A percentile compares a stretch with the other conserved stretches of the same genome.
Evolutionary conservation across 75 land plant species (phyloP).

Genomic region (Cupressus sempervirens): DNA sequence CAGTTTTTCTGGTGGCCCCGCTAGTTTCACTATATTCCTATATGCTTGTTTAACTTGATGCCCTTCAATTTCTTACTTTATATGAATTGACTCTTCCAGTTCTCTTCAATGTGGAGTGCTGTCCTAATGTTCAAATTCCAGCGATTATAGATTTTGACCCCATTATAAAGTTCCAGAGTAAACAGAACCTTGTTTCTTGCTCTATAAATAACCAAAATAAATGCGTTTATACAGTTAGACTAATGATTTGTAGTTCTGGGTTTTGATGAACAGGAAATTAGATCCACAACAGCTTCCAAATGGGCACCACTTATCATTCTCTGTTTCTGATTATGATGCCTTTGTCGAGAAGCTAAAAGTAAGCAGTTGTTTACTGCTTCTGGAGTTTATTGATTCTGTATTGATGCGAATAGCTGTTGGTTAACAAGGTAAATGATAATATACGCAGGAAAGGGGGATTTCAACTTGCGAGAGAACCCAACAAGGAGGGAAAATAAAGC

Average conservation of each 20-base stretch:
- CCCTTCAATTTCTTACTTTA: too few relatives aligned
- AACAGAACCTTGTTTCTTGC: not conserved
- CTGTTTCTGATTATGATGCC: constrained; percentile 63
- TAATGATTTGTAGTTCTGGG: not conserved
- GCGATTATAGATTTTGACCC: not conserved
- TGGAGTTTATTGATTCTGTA: not conserved
- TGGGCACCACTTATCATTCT: constrained; percentile 73
- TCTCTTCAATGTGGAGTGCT: not conserved
- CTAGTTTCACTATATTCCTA: too few relatives aligned
- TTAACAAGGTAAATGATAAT: not conserved
- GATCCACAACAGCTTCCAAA: constrained; percentile 44
- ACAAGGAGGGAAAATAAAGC: constrained; percentile 77
- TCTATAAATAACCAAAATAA: not conserved
- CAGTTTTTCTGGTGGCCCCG: too few relatives aligned
- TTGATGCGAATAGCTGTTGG: not conserved
- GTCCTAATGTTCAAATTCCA: not conserved
- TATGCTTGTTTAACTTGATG: too few relatives aligned
- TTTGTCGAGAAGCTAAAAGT: constrained; percentile 52
- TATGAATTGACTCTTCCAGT: too few relatives aligned
- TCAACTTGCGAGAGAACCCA: constrained; percentile 55
- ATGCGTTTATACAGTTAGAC: not conserved
- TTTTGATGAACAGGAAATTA: constrained; percentile 12
- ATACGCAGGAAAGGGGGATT: constrained; percentile 60
- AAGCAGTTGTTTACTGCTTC: not conserved
- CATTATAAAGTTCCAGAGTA: not conserved